Evolutionary conservation across 2,329 filamentous ascomycete species (phyloP).

Genomic region (Capronia epimyces): DNA sequence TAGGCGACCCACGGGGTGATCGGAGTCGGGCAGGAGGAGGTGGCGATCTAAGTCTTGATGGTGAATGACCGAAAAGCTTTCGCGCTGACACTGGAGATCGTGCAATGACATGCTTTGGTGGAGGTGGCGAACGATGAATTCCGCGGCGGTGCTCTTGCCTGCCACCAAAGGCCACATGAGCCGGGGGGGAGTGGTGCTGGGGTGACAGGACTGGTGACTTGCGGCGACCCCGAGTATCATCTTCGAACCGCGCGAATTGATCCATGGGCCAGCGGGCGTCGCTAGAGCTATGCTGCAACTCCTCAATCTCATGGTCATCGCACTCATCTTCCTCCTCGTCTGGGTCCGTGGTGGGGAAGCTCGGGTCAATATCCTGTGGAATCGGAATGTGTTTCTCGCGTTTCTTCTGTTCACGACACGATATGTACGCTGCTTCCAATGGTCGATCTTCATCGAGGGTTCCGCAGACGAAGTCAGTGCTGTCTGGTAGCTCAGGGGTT

Average conservation of each 20-base stretch:
- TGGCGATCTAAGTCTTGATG: slow-evolving; percentile 64
- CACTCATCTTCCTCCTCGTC: slow-evolving; percentile 79
- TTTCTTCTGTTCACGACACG: slow-evolving; percentile 73
- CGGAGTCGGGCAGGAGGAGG: slow-evolving; percentile 53
- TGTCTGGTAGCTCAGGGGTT: slow-evolving; percentile 84
- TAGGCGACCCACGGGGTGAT: slow-evolving; percentile 45
- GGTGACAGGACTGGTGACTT: slow-evolving; percentile 49
- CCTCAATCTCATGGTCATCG: slow-evolving; percentile 51
- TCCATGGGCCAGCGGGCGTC: slow-evolving; percentile 66
- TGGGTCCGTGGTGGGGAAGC: slow-evolving; percentile 89
- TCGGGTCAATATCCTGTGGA: slow-evolving; percentile 96
- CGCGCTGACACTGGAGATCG: slow-evolving; percentile 38
- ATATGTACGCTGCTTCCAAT: slow-evolving; percentile 87
- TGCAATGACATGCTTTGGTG: slow-evolving; percentile 23
- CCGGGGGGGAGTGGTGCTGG: slow-evolving; percentile 54
- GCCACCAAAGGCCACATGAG: slow-evolving; percentile 47
- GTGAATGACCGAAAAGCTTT: slow-evolving; percentile 62
- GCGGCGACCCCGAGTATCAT: slow-evolving; percentile 41
- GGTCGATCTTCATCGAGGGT: slow-evolving; percentile 93
- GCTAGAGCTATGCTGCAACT: slow-evolving; percentile 48
- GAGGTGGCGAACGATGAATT: slow-evolving; percentile 17
- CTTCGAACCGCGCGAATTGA: slow-evolving; percentile 62
- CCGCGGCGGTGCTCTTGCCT: slow-evolving; percentile 18
- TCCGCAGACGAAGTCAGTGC: slow-evolving; percentile 98
- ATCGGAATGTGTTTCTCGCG: slow-evolving; percentile 73